Evolutionary conservation across 805 yeast species (phyloP).

Genomic region (Ogataea kodamae): DNA sequence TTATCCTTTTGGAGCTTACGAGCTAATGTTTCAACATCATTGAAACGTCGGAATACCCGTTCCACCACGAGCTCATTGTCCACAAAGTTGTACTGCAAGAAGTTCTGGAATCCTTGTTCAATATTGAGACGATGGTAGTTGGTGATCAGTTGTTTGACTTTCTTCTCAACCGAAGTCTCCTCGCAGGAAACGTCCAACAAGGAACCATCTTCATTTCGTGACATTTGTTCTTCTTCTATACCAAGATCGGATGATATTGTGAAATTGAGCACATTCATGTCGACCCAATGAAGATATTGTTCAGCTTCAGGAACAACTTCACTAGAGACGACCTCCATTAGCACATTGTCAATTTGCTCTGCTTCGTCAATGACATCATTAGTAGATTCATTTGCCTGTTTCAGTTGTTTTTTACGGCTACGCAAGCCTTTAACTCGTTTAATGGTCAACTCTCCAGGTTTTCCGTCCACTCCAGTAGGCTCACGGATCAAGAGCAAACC

Average conservation of each 20-base stretch:
- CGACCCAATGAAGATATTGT: constrained; percentile 46
- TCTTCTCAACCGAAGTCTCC: constrained; percentile 25
- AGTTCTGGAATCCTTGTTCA: constrained; percentile 37
- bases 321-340: constrained; percentile 37
- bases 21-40: constrained; percentile 87
- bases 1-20: constrained; percentile 77
- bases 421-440: constrained; percentile 79
- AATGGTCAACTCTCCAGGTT: constrained; percentile 41
- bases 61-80: constrained; percentile 28
- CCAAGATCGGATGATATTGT: constrained; percentile 26
- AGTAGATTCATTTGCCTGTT: constrained; percentile 16
- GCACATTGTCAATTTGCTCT: constrained; percentile 34
- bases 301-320: constrained; percentile 36
- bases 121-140: constrained; percentile 18
- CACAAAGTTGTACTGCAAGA: constrained; percentile 23
- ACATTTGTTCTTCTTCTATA: constrained; percentile 20
- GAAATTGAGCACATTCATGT: constrained; percentile 31
- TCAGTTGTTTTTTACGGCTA: constrained; percentile 37
- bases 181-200: constrained; percentile 17
- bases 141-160: constrained; percentile 14
- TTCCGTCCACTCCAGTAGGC: constrained; percentile 27
- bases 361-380: constrained; percentile 30
- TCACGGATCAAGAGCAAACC: constrained; percentile 64
- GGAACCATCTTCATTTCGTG: constrained; percentile 10
- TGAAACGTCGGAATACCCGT: constrained; percentile 66